A percentile compares a stretch with the other conserved stretches of the same genome.
Evolutionary conservation across 805 yeast species (phyloP).

Genomic region (Pichia nakasei): DNA sequence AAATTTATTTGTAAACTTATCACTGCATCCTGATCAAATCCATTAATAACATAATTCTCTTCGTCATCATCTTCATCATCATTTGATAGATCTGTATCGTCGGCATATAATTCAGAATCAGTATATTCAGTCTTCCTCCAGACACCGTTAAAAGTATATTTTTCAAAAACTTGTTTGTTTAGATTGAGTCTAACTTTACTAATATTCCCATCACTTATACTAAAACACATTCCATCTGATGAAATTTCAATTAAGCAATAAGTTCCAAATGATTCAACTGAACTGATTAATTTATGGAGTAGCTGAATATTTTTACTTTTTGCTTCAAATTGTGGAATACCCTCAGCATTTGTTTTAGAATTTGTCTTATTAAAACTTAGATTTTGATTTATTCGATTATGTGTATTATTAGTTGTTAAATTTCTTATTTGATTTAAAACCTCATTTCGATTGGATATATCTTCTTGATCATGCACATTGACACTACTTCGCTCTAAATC

Average conservation of each 20-base stretch:
- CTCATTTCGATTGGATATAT: neutral
- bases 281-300: conserved; percentile 20
- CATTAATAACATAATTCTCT: neutral
- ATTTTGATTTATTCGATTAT: neutral
- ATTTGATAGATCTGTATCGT: conserved; percentile 8
- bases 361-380: no score
- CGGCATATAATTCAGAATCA: conserved; percentile 1
- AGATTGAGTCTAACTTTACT: conserved; percentile 30
- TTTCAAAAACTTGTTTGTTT: conserved; percentile 30
- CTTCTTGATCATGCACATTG: neutral
- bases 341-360: no score
- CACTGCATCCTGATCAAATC: conserved; percentile 6
- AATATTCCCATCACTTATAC: conserved; percentile 38
- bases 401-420: neutral
- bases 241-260: conserved; percentile 30
- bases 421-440: neutral
- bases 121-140: conserved; percentile 1
- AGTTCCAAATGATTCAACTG: conserved; percentile 25
- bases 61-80: conserved; percentile 11
- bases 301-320: conserved; percentile 20
- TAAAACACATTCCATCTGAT: conserved; percentile 43
- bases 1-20: conserved; percentile 36
- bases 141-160: conserved; percentile 20
- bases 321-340: conserved; percentile 18
- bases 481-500: neutral